Percentiles rank a stretch among this genome's conserved stretches.
Evolutionary conservation across 108 stramenopile genomes (phyloP).

Genomic region (Skeletonema marinoi): DNA sequence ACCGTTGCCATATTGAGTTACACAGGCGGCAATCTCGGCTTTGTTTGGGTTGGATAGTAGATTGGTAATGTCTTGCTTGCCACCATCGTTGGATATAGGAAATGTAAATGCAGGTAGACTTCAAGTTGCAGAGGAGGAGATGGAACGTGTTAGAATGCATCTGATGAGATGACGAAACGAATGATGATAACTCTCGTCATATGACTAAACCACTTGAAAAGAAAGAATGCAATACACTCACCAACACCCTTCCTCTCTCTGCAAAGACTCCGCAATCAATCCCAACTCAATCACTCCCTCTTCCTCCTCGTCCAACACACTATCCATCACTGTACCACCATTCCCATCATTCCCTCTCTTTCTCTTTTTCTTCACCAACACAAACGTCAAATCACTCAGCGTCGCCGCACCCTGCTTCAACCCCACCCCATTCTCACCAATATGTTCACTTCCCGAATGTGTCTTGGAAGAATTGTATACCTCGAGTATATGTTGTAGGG

Average conservation of each 20-base stretch:
- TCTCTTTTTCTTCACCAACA: slow-evolving; percentile 40
- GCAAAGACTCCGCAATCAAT: slow-evolving; percentile 53
- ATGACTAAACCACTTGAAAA: background rate
- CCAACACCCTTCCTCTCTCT: slow-evolving; percentile 48
- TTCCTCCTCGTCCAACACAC: background rate
- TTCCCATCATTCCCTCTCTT: background rate
- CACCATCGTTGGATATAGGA: slow-evolving; percentile 11
- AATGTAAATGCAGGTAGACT: slow-evolving; percentile 31
- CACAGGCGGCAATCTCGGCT: slow-evolving; percentile 18
- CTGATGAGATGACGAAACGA: too few relatives aligned
- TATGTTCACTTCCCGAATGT: slow-evolving; percentile 35
- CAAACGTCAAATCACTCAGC: slow-evolving; percentile 48
- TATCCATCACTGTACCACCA: too few relatives aligned
- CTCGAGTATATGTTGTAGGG: slow-evolving; percentile 53
- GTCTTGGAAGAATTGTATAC: slow-evolving; percentile 65
- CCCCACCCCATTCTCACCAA: slow-evolving; percentile 82
- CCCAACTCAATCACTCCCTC: slow-evolving; percentile 39
- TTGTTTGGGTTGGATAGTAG: slow-evolving; percentile 11
- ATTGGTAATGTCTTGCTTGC: slow-evolving; percentile 4
- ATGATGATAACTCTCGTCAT: too few relatives aligned
- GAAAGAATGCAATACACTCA: background rate
- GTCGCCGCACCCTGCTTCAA: slow-evolving; percentile 78
- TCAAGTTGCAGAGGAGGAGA: too few relatives aligned
- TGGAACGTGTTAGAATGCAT: background rate
- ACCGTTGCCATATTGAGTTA: slow-evolving; percentile 16